Conservation (phyloP, 345 rosid species). For the Acer negundo region DNA sequence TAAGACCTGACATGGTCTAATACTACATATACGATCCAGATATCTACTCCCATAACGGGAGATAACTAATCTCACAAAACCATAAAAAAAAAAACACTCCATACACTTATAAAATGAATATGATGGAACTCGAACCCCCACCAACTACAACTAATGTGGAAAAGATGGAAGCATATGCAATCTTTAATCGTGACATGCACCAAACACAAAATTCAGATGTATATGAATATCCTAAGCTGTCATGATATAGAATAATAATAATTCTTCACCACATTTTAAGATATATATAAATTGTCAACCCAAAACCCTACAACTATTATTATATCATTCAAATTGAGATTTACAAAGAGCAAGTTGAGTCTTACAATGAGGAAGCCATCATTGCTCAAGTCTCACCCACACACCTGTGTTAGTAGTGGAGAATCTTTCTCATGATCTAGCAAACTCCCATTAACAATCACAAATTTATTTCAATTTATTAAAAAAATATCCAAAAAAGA, state of each 20-base stretch:
- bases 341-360: neutral
- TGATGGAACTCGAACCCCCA: no score
- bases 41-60: no score
- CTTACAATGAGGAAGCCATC: neutral
- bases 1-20: no score
- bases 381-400: neutral
- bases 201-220: neutral
- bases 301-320: neutral
- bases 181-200: neutral
- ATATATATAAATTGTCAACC: neutral
- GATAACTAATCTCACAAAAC: no score
- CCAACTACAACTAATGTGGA: no score
- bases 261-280: neutral
- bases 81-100: no score
- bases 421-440: slow-evolving; percentile 2
- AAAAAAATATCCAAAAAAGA: neutral
- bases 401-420: neutral
- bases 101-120: no score
- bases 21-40: no score
- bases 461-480: neutral
- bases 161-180: neutral
- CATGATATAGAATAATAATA: neutral
- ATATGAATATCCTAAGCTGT: neutral
- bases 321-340: neutral
- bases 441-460: neutral